A percentile compares a stretch with the other conserved stretches of the same genome.
phyloP scores from a whole-genome alignment of 345 rosid genomes.

The Turnera subulata region DNA sequence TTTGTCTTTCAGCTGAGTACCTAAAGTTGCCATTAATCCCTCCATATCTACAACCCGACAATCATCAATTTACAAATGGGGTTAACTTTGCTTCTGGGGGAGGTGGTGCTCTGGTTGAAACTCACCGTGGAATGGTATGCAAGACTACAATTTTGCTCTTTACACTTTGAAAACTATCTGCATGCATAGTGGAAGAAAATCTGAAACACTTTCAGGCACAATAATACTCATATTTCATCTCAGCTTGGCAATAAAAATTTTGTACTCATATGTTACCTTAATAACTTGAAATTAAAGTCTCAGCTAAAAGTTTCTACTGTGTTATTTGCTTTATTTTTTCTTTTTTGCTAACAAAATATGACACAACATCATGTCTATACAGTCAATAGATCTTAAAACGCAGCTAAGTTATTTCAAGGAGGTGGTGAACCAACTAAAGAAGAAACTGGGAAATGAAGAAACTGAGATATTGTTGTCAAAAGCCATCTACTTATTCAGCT shows the following conservation, averaged over 20 bases:
- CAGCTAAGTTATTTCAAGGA: constrained; percentile 37
- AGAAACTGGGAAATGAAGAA: constrained; percentile 30
- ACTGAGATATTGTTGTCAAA: constrained; percentile 26
- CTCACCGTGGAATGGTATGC: constrained; percentile 23
- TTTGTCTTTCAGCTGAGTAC: constrained; percentile 27
- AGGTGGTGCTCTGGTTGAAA: constrained; percentile 26
- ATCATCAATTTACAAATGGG: constrained; percentile 15
- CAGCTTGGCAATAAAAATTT: too few species aligned
- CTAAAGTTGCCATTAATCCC: constrained; percentile 41
- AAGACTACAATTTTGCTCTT: too few species aligned
- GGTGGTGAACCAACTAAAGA: constrained; percentile 21
- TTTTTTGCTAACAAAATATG: too few species aligned
- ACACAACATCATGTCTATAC: neutral
- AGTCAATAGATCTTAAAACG: constrained; percentile 40
- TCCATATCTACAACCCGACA: constrained; percentile 32
- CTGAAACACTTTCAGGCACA: too few species aligned
- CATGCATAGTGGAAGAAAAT: too few species aligned
- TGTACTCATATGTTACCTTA: too few species aligned
- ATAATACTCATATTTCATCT: too few species aligned
- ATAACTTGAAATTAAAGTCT: too few species aligned
- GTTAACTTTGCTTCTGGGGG: constrained; percentile 36
- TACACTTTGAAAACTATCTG: too few species aligned
- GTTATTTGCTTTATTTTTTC: too few species aligned
- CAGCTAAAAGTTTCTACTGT: too few species aligned
- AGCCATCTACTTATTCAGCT: constrained; percentile 39